These are phyloP conservation scores for Moesziomyces globuligerus DNA, from an alignment of 1,284 basidiomycete species.

Conservation along the genomic window DNA sequence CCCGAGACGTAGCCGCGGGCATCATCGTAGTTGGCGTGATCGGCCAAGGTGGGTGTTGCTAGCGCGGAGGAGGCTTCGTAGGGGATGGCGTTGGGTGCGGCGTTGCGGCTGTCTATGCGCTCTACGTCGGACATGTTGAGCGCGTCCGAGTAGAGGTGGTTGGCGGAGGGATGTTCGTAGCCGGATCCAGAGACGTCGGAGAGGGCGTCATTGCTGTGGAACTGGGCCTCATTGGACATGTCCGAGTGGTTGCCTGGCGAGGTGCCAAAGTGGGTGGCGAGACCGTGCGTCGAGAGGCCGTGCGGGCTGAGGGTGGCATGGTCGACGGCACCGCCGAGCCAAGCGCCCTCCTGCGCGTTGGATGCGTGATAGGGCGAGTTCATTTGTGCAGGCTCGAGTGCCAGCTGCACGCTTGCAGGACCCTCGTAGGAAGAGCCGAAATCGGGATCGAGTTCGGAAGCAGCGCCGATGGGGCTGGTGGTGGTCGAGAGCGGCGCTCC, in stretches of 20 bases:
- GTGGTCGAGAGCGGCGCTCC: constrained; percentile 31
- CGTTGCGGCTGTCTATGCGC: constrained; percentile 4
- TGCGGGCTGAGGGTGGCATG: constrained; percentile 9
- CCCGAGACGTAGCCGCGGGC: constrained; percentile 17
- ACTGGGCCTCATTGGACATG: constrained; percentile 49
- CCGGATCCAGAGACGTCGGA: constrained; percentile 33
- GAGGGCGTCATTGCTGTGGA: constrained; percentile 34
- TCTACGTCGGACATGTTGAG: constrained; percentile 31
- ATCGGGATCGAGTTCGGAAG: constrained; percentile 22
- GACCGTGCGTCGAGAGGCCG: constrained; percentile 14
- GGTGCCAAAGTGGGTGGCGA: constrained; percentile 22
- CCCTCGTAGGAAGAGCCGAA: constrained; percentile 42
- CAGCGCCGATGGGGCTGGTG: constrained; percentile 15
- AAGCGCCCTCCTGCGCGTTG: constrained; percentile 34
- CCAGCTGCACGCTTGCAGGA: constrained; percentile 10
- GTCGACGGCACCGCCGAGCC: constrained; percentile 29
- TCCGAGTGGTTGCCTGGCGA: constrained; percentile 46
- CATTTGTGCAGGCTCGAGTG: constrained; percentile 14
- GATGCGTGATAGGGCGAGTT: constrained; percentile 28
- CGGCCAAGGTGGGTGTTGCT: constrained; percentile 34
- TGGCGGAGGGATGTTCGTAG: constrained; percentile 25
- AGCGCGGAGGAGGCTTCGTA: constrained; percentile 25
- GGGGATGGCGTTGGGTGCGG: neutral
- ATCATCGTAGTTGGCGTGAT: constrained; percentile 29
- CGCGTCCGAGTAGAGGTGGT: constrained; percentile 33